phyloP scores from a whole-genome alignment of 306 rosid species.

The Ormosia emarginata region DNA sequence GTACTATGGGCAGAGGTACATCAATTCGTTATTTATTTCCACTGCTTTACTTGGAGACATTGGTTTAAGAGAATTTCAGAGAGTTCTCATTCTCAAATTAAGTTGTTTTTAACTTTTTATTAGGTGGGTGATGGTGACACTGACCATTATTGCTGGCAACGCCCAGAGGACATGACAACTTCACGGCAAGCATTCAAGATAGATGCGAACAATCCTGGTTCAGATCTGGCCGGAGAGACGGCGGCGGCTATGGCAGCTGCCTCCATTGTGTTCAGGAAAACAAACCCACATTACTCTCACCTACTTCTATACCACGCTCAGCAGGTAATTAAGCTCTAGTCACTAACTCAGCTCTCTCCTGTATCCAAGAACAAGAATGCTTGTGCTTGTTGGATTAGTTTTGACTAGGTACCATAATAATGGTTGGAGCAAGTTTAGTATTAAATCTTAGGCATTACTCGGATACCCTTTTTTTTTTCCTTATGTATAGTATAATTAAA shows the following conservation, averaged over 20 bases:
- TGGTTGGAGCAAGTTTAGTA: not conserved
- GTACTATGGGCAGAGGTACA: conserved; percentile 95
- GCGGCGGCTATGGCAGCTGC: conserved; percentile 98
- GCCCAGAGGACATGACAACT: conserved; percentile 98
- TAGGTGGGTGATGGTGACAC: conserved; percentile 99
- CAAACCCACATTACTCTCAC: conserved; percentile 85
- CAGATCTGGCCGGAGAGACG: conserved; percentile 95
- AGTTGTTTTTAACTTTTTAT: not conserved
- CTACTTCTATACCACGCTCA: conserved; percentile 84
- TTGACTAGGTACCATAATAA: not conserved
- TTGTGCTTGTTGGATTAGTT: not conserved
- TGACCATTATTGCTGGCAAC: conserved; percentile 96
- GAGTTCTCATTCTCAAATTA: not conserved
- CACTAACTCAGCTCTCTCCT: not conserved
- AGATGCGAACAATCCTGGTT: conserved; percentile 77
- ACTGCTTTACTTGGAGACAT: not conserved
- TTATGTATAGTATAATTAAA: no score
- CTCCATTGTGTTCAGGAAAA: conserved; percentile 67
- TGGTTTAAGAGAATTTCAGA: not conserved
- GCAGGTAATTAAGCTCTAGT: conserved; percentile 44
- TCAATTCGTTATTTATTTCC: not conserved
- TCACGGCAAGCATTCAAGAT: conserved; percentile 91
- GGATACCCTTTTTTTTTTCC: not conserved
- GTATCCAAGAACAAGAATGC: no score
- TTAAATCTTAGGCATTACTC: not conserved